Evolutionary conservation across 495 filamentous ascomycete genomes (phyloP).

Genomic region (Neurospora sp.): DNA sequence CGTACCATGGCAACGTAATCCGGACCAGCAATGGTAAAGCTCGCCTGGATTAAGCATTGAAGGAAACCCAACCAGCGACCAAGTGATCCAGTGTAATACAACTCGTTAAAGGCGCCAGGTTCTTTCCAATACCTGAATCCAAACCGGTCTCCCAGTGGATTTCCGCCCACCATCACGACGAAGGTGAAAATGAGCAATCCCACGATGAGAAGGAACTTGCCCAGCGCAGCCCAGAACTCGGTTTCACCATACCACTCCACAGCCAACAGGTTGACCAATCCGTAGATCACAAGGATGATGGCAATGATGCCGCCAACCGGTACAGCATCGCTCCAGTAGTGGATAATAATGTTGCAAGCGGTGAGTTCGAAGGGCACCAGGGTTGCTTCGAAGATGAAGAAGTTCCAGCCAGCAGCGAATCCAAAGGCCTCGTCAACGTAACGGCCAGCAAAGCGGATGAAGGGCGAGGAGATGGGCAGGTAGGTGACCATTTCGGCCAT

Average conservation of each 20-base stretch:
- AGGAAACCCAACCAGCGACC: slow-evolving; percentile 68
- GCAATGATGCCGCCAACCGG: slow-evolving; percentile 54
- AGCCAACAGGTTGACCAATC: slow-evolving; percentile 49
- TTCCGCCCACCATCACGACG: slow-evolving; percentile 65
- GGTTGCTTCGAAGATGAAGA: slow-evolving; percentile 59
- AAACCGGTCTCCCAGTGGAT: slow-evolving; percentile 56
- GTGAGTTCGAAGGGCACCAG: slow-evolving; percentile 64
- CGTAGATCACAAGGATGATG: slow-evolving; percentile 51
- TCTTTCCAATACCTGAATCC: slow-evolving; percentile 68
- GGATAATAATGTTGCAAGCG: slow-evolving; percentile 58
- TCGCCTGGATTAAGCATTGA: slow-evolving; percentile 61
- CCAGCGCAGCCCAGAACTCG: slow-evolving; percentile 53
- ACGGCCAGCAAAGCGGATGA: slow-evolving; percentile 72
- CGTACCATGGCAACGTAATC: slow-evolving; percentile 65
- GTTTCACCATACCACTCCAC: slow-evolving; percentile 53
- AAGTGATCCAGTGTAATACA: slow-evolving; percentile 45
- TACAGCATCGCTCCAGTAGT: slow-evolving; percentile 56
- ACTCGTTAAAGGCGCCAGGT: slow-evolving; percentile 59
- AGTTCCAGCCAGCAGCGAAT: slow-evolving; percentile 66
- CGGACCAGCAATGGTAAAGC: slow-evolving; percentile 72
- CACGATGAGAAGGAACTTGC: slow-evolving; percentile 60
- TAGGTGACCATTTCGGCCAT: slow-evolving; percentile 80
- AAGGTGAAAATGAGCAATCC: slow-evolving; percentile 62
- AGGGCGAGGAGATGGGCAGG: slow-evolving; percentile 69
- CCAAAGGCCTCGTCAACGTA: slow-evolving; percentile 66